phyloP scores from a whole-genome alignment of 2,329 filamentous ascomycete genomes.

The Talaromyces sp. region DNA sequence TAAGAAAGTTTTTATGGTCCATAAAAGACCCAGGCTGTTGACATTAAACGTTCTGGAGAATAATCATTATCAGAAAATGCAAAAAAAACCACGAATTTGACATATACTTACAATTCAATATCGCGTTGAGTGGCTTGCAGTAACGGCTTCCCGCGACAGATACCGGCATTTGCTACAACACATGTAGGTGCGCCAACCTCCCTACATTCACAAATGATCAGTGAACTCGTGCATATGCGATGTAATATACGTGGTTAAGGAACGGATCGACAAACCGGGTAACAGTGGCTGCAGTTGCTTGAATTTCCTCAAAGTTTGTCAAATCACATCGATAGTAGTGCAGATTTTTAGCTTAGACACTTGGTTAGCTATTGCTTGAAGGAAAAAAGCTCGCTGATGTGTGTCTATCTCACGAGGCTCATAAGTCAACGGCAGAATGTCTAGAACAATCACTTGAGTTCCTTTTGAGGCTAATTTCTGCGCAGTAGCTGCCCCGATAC shows the following conservation, averaged over 20 bases:
- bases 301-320: conserved; percentile 5
- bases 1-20: conserved; percentile 63
- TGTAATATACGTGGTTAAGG: not conserved
- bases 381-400: not conserved
- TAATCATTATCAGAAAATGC: not conserved
- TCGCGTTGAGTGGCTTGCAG: conserved; percentile 6
- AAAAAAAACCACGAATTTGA: not conserved
- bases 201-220: not conserved
- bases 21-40: conserved; percentile 66
- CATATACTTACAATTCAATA: conserved; percentile 7
- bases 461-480: not conserved
- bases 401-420: conserved; percentile 3
- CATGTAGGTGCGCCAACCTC: conserved; percentile 9
- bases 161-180: conserved; percentile 7
- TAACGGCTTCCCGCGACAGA: conserved; percentile 12
- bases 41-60: conserved; percentile 58
- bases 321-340: conserved; percentile 12
- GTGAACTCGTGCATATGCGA: not conserved
- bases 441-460: conserved; percentile 6
- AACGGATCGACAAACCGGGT: not conserved
- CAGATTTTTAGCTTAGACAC: not conserved
- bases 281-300: not conserved
- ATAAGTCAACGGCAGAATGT: conserved; percentile 8
- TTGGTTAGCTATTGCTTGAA: not conserved
- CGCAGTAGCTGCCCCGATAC: conserved; percentile 10